Conservation (phyloP, 768 basidiomycete species). For the Tylopilus sp. region DNA sequence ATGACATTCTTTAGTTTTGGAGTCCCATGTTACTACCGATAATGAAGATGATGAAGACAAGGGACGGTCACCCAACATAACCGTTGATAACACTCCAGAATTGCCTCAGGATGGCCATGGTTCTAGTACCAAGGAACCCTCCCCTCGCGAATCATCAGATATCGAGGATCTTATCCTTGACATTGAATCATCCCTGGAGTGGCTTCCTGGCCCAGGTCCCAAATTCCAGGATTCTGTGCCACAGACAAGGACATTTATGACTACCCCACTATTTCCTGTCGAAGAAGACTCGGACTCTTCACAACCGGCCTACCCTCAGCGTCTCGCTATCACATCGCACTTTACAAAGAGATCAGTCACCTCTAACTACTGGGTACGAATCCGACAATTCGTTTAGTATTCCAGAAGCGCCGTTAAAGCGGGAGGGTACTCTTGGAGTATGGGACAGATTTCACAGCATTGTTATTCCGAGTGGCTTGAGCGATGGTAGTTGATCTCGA, state of each 20-base stretch:
- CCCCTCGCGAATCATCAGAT: no score
- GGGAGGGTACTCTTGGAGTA: constrained; percentile 52
- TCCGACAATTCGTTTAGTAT: constrained; percentile 43
- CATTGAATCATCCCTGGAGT: no score
- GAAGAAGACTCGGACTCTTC: constrained; percentile 53
- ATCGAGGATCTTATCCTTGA: no score
- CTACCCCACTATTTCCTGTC: constrained; percentile 36
- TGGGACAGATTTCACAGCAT: constrained; percentile 67
- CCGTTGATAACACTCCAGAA: constrained; percentile 46
- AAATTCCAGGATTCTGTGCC: constrained; percentile 53
- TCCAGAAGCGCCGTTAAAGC: constrained; percentile 49
- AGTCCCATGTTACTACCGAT: constrained; percentile 61
- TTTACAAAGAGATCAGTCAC: constrained; percentile 57
- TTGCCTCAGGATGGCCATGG: constrained; percentile 47
- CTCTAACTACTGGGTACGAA: constrained; percentile 45
- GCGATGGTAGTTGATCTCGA: neutral
- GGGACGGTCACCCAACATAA: no score
- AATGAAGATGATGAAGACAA: constrained; percentile 47
- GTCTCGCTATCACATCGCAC: constrained; percentile 60
- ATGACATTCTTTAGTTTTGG: constrained; percentile 42
- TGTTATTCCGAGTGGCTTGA: constrained; percentile 30
- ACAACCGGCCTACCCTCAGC: constrained; percentile 47
- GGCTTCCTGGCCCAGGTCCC: no score
- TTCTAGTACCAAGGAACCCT: constrained; percentile 48
- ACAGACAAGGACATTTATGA: constrained; percentile 41